A percentile compares a stretch with the other conserved stretches of the same genome.
Evolutionary conservation across 2,329 filamentous ascomycete species (phyloP).

Genomic region (Apiospora aurea): DNA sequence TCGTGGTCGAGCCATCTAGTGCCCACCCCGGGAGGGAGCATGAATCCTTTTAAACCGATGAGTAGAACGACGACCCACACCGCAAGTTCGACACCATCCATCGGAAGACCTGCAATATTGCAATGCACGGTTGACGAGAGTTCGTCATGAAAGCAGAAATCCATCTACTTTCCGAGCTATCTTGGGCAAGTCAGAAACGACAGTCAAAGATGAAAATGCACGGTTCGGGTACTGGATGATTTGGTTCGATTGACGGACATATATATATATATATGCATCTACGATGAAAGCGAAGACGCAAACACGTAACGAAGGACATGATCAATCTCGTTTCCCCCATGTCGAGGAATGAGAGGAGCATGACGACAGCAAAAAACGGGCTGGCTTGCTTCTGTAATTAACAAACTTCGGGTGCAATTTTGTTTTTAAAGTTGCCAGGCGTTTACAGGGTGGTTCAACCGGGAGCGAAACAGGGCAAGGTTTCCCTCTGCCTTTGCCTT

Average conservation of each 20-base stretch:
- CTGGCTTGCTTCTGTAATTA: slow-evolving; percentile 4
- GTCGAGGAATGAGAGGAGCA: background rate
- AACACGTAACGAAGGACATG: background rate
- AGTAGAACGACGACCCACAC: background rate
- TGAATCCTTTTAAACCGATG: background rate
- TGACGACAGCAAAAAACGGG: background rate
- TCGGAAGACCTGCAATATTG: background rate
- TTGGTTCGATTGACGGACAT: background rate
- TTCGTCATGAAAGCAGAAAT: background rate
- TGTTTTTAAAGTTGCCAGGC: background rate
- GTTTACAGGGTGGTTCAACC: background rate
- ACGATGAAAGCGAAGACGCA: background rate
- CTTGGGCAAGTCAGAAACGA: background rate
- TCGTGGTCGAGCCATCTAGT: slow-evolving; percentile 64
- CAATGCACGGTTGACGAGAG: background rate
- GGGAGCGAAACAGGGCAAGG: slow-evolving; percentile 8
- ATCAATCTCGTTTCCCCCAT: background rate
- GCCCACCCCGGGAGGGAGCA: slow-evolving; percentile 38
- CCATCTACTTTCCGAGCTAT: background rate
- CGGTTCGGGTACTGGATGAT: background rate
- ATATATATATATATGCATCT: background rate
- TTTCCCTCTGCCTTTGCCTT: background rate
- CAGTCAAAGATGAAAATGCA: background rate
- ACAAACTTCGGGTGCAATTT: background rate
- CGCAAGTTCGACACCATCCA: background rate